Evolutionary conservation across 768 basidiomycete species (phyloP), one percentile per base, ranked within the genome.

Genomic region (Cystobasidium tubakii): DNA sequence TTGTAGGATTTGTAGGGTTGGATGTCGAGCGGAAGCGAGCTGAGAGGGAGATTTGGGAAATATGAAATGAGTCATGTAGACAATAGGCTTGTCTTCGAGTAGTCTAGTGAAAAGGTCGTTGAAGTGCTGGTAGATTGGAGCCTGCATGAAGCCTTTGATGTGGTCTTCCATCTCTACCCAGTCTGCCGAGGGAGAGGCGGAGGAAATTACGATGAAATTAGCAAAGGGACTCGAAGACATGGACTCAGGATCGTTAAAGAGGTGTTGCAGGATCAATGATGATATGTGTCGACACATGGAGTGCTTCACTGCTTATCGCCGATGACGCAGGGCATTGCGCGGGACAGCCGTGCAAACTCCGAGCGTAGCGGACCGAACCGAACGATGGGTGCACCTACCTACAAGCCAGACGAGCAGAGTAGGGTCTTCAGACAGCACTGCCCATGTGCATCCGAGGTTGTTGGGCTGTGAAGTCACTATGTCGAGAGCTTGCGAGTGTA

Each of bases 331-430:
- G 6, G n/a, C 27, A n/a, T 7, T 10, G 25, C 13, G 15, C 12
- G 57, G 25, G 23, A 17, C 7, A 46, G 36, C 31, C 25, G 25
- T n/a, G n/a, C n/a, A 65, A 65, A 39, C 39, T 39, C 39, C 39
- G 39, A 15, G 39, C 39, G 39, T 39, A 39, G 15, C 39, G 15
- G 63, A n/a, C n/a, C n/a, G n/a, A n/a, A n/a, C n/a, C 25, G 31
- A 42, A 12, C 10, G 23, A 13, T 3, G 63, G 29, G 23, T n/a
- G 15, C n/a, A 39, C 63, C 19, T 46, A 65, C 63, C 63, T 1
- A 46, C 69, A 15, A 71, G 53, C 69, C 69, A 71, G 4, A 71
- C 55, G 69, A 71, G 69, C 54, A 57, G n/a, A 36, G 53, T 71
- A 19, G 50, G 34, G 29, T 71, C 69, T 34, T 71, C 69, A 23